phyloP scores from a whole-genome alignment of 1,284 basidiomycete species.

The Ganoderma lucidum region DNA sequence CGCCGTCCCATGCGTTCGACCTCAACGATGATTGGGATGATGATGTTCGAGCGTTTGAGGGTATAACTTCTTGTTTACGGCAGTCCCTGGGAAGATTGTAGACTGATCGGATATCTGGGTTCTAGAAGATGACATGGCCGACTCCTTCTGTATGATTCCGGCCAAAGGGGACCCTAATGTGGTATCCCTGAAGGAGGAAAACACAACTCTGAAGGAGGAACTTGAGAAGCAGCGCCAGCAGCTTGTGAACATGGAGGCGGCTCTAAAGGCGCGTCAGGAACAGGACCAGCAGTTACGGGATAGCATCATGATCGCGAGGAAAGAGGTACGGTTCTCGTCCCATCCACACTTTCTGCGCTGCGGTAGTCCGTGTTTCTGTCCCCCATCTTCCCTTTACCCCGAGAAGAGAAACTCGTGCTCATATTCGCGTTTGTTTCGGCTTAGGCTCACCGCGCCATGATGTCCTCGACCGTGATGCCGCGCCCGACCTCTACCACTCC shows the following conservation, averaged over 20 bases:
- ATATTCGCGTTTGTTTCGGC: conserved; percentile 14
- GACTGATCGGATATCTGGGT: not conserved
- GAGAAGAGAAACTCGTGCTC: conserved; percentile 6
- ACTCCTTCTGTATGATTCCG: conserved; percentile 79
- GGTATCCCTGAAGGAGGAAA: conserved; percentile 68
- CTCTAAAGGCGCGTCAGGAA: conserved; percentile 72
- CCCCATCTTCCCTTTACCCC: conserved; percentile 9
- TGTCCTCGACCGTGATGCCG: conserved; percentile 61
- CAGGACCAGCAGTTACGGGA: conserved; percentile 81
- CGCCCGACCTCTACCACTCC: conserved; percentile 51
- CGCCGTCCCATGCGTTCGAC: conserved; percentile 36
- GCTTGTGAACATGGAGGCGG: conserved; percentile 64
- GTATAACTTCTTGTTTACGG: conserved; percentile 36
- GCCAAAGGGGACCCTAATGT: conserved; percentile 60
- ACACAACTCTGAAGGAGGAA: conserved; percentile 65
- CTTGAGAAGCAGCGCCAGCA: conserved; percentile 62
- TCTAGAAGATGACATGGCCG: conserved; percentile 67
- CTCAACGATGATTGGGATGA: conserved; percentile 49
- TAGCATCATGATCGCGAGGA: conserved; percentile 79
- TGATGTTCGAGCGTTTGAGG: conserved; percentile 51
- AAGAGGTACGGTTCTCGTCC: conserved; percentile 58
- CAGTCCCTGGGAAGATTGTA: not conserved
- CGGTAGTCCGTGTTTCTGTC: too few species aligned
- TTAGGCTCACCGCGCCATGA: conserved; percentile 81
- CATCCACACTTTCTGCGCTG: not conserved